Conservation (phyloP, 192 early-diverging fungal genomes). For the Phlyctochytrium planicorne region DNA sequence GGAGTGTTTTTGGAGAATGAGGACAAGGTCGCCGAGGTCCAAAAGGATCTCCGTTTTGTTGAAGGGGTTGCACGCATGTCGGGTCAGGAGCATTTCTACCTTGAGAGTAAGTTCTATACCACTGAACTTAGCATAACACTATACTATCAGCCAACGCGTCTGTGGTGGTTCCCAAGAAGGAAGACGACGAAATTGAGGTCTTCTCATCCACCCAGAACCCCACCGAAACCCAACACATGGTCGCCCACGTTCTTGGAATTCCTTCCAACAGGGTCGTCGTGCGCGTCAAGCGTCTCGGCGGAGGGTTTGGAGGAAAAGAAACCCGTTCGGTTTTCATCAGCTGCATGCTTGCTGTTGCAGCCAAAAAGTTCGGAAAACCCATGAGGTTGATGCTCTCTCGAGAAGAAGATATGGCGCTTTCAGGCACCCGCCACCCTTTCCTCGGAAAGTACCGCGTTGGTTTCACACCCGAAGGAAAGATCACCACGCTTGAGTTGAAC, state of each 20-base stretch:
- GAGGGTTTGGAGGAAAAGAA: constrained; percentile 81
- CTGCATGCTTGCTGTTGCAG: constrained; percentile 66
- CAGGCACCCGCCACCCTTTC: constrained; percentile 73
- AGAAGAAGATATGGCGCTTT: constrained; percentile 77
- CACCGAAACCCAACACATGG: constrained; percentile 52
- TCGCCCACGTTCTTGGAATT: constrained; percentile 73
- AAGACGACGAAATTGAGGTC: constrained; percentile 81
- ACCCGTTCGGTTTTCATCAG: constrained; percentile 63
- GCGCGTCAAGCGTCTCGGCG: constrained; percentile 82
- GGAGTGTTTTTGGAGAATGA: constrained; percentile 62
- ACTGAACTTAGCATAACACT: too few species aligned
- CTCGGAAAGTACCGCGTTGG: constrained; percentile 75
- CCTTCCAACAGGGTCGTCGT: constrained; percentile 67
- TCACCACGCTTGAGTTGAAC: constrained; percentile 59
- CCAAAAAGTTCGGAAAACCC: constrained; percentile 61
- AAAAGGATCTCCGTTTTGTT: constrained; percentile 24
- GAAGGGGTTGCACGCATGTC: constrained; percentile 32
- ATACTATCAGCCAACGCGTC: constrained; percentile 50
- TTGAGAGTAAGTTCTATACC: constrained; percentile 53
- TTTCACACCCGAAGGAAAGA: constrained; percentile 62
- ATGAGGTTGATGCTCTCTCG: constrained; percentile 78
- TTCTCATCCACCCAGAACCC: constrained; percentile 78
- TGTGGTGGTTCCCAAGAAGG: constrained; percentile 66
- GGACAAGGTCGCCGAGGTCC: constrained; percentile 26
- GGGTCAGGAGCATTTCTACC: constrained; percentile 84